Conservation (phyloP, 2,329 filamentous ascomycete species). For the Aspergillus sp. region DNA sequence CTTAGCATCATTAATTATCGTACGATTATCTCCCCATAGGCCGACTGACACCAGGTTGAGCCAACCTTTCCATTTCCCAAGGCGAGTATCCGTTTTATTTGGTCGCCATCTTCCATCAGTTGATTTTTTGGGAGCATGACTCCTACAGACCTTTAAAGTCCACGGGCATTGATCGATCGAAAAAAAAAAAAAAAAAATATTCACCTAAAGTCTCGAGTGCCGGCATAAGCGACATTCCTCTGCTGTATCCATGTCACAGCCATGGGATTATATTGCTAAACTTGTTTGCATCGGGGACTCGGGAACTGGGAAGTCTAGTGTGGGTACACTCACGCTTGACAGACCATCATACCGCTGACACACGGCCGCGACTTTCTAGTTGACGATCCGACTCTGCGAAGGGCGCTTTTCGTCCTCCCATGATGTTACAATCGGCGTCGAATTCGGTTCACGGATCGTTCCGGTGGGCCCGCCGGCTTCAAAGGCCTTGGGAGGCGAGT, state of each 20-base stretch:
- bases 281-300: constrained; percentile 97
- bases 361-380: constrained; percentile 49
- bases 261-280: constrained; percentile 99
- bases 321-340: constrained; percentile 36
- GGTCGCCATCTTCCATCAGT: constrained; percentile 2
- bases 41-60: neutral
- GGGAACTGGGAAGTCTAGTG: constrained; percentile 87
- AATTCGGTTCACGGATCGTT: constrained; percentile 91
- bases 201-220: neutral
- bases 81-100: neutral
- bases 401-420: constrained; percentile 91
- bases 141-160: constrained; percentile 14
- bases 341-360: constrained; percentile 11
- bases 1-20: neutral
- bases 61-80: neutral
- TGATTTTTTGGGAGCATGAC: constrained; percentile 19
- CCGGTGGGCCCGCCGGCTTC: constrained; percentile 82
- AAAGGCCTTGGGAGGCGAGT: constrained; percentile 57
- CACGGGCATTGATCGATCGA: constrained; percentile 10
- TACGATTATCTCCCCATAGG: neutral
- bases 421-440: constrained; percentile 96
- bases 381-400: constrained; percentile 94
- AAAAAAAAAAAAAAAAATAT: neutral
- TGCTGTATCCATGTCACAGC: constrained; percentile 50
- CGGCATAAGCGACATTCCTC: constrained; percentile 8